Conservation (phyloP, 2,329 filamentous ascomycete genomes). For the Podosphaera leucotricha region DNA sequence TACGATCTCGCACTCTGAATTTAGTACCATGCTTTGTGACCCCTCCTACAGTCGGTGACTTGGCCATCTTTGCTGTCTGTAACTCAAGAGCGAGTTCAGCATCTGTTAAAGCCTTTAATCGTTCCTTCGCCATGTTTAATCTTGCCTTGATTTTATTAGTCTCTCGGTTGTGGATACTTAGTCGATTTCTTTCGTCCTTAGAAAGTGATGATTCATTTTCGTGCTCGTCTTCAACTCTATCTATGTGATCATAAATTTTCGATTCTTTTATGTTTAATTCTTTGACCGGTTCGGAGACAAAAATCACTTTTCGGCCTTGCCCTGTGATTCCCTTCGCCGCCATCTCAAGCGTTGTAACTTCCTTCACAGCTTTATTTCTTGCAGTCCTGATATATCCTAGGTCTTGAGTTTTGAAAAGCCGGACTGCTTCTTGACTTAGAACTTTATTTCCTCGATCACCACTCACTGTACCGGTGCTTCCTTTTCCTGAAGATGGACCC, state of each 20-base stretch:
- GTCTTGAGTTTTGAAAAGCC: slow-evolving; percentile 46
- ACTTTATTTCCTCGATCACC: slow-evolving; percentile 33
- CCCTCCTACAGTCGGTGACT: slow-evolving; percentile 35
- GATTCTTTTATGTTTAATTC: slow-evolving; percentile 6
- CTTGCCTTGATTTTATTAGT: slow-evolving; percentile 24
- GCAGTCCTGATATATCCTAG: slow-evolving; percentile 39
- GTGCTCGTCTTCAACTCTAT: slow-evolving; percentile 9
- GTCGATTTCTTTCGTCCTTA: slow-evolving; percentile 17
- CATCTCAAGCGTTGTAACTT: slow-evolving; percentile 31
- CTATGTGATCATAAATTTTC: slow-evolving; percentile 8
- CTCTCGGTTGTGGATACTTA: slow-evolving; percentile 20
- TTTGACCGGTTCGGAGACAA: slow-evolving; percentile 14
- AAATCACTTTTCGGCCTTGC: slow-evolving; percentile 16
- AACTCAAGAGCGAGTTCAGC: slow-evolving; percentile 33
- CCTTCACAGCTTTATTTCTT: slow-evolving; percentile 33
- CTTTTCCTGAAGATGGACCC: slow-evolving; percentile 21
- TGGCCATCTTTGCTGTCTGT: slow-evolving; percentile 39
- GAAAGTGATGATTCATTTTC: slow-evolving; percentile 7
- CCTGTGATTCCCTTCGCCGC: slow-evolving; percentile 21
- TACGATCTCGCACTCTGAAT: slow-evolving; percentile 37
- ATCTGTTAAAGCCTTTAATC: slow-evolving; percentile 28
- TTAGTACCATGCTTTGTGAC: slow-evolving; percentile 35
- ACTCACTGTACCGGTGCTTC: slow-evolving; percentile 30
- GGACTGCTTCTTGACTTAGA: slow-evolving; percentile 31
- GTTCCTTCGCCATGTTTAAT: slow-evolving; percentile 27